phyloP scores from a whole-genome alignment of 306 rosid genomes.

The Vicia villosa region DNA sequence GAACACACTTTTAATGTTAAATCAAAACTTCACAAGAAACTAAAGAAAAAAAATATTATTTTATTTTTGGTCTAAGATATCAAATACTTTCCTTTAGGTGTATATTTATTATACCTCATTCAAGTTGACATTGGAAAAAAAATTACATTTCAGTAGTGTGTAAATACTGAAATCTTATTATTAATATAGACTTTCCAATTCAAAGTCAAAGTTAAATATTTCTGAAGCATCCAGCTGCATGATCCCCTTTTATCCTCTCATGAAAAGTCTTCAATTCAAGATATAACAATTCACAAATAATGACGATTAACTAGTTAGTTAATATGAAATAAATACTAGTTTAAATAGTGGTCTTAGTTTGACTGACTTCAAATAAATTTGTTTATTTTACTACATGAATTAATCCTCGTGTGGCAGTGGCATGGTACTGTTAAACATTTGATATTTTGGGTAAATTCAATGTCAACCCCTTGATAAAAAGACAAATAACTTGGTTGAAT shows the following conservation, averaged over 20 bases:
- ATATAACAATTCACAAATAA: neutral
- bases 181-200: neutral
- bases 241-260: neutral
- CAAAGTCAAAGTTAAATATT: slow-evolving; percentile 27
- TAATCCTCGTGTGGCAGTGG: slow-evolving; percentile 5
- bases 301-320: neutral
- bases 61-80: neutral
- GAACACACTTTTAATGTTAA: too few species aligned
- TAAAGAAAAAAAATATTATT: too few species aligned
- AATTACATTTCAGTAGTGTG: neutral
- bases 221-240: slow-evolving; percentile 26
- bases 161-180: neutral
- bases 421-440: slow-evolving; percentile 16
- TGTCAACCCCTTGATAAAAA: slow-evolving; percentile 25
- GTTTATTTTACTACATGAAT: too few species aligned
- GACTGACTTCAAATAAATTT: slow-evolving; percentile 12
- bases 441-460: slow-evolving; percentile 14
- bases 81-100: neutral
- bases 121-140: neutral
- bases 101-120: slow-evolving; percentile 11
- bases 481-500: slow-evolving; percentile 39
- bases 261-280: slow-evolving; percentile 25
- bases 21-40: neutral
- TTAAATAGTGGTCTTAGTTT: neutral
- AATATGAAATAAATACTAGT: neutral